Conservation (phyloP, 148 eudicot genomes). For the Heliosperma pusillum region DNA sequence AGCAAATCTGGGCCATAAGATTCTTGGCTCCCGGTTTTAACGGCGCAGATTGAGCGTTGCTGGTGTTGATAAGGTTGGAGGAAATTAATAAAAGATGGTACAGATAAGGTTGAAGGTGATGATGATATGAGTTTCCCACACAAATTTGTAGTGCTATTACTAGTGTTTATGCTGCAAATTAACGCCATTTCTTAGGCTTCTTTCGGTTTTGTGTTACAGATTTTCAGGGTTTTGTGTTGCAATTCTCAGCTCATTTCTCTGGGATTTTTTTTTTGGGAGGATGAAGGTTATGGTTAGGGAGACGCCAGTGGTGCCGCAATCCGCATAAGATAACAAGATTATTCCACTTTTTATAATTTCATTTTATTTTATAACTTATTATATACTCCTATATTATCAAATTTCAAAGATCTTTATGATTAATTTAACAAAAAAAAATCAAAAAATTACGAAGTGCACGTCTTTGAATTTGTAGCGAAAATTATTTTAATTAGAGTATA, state of each 20-base stretch:
- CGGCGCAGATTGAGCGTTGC: conserved; percentile 19
- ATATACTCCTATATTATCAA: too few relatives aligned
- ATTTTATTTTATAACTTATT: too few relatives aligned
- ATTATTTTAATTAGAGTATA: too few relatives aligned
- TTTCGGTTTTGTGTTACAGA: neutral
- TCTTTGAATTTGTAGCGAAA: too few relatives aligned
- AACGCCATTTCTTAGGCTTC: conserved; percentile 23
- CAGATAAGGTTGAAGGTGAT: conserved; percentile 15
- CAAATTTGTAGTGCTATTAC: neutral
- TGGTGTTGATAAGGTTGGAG: conserved; percentile 30
- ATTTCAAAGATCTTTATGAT: too few relatives aligned
- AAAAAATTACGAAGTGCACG: too few relatives aligned
- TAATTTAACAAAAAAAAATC: too few relatives aligned
- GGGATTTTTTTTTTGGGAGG: neutral
- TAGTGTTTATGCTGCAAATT: conserved; percentile 13
- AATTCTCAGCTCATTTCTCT: neutral
- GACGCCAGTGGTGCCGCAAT: neutral
- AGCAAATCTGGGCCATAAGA: conserved; percentile 41
- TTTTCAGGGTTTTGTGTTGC: neutral
- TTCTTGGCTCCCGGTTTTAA: conserved; percentile 35
- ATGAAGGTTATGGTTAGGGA: conserved; percentile 1
- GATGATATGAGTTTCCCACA: conserved; percentile 11
- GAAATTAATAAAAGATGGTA: conserved; percentile 13
- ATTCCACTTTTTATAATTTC: too few relatives aligned
- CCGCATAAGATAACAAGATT: conserved; percentile 5